Base-by-base conservation (phyloP, 495 filamentous ascomycete genomes). In the Penicillium silybi region DNA sequence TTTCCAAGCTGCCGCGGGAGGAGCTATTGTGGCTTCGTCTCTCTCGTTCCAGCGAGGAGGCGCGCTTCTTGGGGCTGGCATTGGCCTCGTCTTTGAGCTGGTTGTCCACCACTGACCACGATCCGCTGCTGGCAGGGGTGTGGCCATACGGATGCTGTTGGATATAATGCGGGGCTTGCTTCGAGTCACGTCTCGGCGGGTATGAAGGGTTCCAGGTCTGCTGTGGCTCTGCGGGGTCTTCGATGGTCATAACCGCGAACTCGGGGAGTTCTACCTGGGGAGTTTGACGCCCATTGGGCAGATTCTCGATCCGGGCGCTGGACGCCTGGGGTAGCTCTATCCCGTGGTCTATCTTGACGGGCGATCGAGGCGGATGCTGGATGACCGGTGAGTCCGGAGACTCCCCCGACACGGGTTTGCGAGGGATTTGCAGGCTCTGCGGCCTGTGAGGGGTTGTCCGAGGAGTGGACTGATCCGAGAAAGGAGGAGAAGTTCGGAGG, bases 1-100 rank as follows among this genome's bases (percentile, higher is more conserved):
- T 75, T 46, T 74, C 72, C 37, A 73, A 38, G 48, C 74, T 77
- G 19, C 62, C 74, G 3, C 63, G 65, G 6, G 72, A 74, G 15
- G 71, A 75, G 40, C 57, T 65, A 9, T 66, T 58, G 32, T 66
- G 63, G 40, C 64, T 66, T 6, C 61, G 41, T 2, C 29, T 57
- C 35, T 53, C 57, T 17, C 52, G 65, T 16, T 63, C 68, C 17
- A 64, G 49, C 4, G 67, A 65, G 5, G 66, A 62, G 4, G 52
- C 48, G 19, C 61, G 61, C 52, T 64, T 58, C n/a, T 64, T 66
- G 6, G 53, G 27, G 5, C 47, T 42, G 22, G 53, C 62, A 9
- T 49, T 48, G 3, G 51, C 38, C 2, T 64, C 64, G 26, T 66
- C 64, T 27, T 65, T 63, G 16, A 50, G 44, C 17, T 61, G 58